Evolutionary conservation across 2,329 filamentous ascomycete species (phyloP).

Genomic region (Emmonsiellopsis sp.): DNA sequence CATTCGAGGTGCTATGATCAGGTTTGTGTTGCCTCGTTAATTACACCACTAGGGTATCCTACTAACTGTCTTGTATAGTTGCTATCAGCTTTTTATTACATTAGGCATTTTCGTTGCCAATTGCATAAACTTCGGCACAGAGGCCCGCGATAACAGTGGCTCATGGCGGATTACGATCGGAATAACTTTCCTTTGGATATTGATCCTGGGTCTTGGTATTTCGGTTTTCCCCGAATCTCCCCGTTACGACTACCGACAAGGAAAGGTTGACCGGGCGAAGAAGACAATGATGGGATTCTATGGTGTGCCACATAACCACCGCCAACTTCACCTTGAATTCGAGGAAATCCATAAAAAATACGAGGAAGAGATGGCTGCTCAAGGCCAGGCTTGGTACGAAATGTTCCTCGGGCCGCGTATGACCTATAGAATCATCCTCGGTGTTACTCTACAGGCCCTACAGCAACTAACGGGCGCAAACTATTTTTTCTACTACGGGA

Average conservation of each 20-base stretch:
- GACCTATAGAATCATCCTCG: slow-evolving; percentile 37
- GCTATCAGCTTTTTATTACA: slow-evolving; percentile 43
- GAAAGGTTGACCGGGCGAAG: slow-evolving; percentile 42
- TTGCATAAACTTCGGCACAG: slow-evolving; percentile 40
- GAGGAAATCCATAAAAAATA: slow-evolving; percentile 50
- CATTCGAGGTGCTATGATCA: slow-evolving; percentile 39
- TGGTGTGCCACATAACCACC: slow-evolving; percentile 47
- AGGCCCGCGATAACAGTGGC: slow-evolving; percentile 31
- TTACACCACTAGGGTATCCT: not conserved
- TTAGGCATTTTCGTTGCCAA: slow-evolving; percentile 41
- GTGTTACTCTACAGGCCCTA: slow-evolving; percentile 36
- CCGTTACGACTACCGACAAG: slow-evolving; percentile 48
- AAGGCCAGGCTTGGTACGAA: slow-evolving; percentile 31
- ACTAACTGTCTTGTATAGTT: slow-evolving; percentile 16
- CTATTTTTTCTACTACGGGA: slow-evolving; percentile 44
- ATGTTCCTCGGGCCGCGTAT: slow-evolving; percentile 40
- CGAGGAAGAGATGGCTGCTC: slow-evolving; percentile 43
- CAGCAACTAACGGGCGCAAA: slow-evolving; percentile 42
- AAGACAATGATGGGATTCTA: slow-evolving; percentile 46
- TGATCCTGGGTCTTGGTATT: slow-evolving; percentile 46
- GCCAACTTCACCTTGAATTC: slow-evolving; percentile 45
- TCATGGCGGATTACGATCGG: slow-evolving; percentile 45
- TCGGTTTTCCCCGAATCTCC: slow-evolving; percentile 49
- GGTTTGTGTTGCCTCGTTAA: slow-evolving; percentile 11
- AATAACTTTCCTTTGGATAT: slow-evolving; percentile 48